Percentiles rank a stretch among this genome's conserved stretches.
These are phyloP conservation scores for Beauveria varroae DNA, from an alignment of 2,329 filamentous ascomycete species.

Conservation along the genomic window DNA sequence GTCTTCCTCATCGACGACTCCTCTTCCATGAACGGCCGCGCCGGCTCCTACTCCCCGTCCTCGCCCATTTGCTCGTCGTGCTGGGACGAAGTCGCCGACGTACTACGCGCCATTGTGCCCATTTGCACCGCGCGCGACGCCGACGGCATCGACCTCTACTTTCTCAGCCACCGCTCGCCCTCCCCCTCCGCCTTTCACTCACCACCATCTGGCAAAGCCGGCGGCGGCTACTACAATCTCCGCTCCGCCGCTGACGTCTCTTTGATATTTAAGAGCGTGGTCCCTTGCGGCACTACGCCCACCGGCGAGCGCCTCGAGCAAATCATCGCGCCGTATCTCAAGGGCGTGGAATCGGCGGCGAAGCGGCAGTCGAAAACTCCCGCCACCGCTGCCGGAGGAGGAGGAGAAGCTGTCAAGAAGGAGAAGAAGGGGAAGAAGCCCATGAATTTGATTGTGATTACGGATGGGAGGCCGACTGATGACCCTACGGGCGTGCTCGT, in stretches of 20 bases:
- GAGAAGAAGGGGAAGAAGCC: slow-evolving; percentile 44
- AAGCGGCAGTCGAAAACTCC: slow-evolving; percentile 20
- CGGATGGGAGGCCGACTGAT: slow-evolving; percentile 76
- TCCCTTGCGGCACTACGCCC: slow-evolving; percentile 60
- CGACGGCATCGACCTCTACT: slow-evolving; percentile 87
- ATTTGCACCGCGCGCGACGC: slow-evolving; percentile 73
- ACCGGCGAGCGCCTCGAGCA: slow-evolving; percentile 64
- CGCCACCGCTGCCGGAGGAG: too few relatives aligned
- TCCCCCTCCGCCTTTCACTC: slow-evolving; percentile 19
- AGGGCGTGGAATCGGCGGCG: slow-evolving; percentile 29
- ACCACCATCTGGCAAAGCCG: slow-evolving; percentile 26
- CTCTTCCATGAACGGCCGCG: slow-evolving; percentile 63
- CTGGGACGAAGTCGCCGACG: slow-evolving; percentile 68
- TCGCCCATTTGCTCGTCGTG: slow-evolving; percentile 23
- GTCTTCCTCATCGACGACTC: slow-evolving; percentile 89
- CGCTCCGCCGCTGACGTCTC: slow-evolving; percentile 49
- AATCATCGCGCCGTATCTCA: slow-evolving; percentile 69
- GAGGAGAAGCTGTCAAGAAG: too few relatives aligned
- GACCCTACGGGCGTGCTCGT: slow-evolving; percentile 68
- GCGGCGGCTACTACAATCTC: slow-evolving; percentile 58
- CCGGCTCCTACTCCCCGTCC: too few relatives aligned
- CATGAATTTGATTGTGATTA: slow-evolving; percentile 87
- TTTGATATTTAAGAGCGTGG: slow-evolving; percentile 61
- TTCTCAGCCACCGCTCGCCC: slow-evolving; percentile 61
- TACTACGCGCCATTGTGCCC: slow-evolving; percentile 66